These are phyloP conservation scores for Aspergillus alliaceus DNA, from an alignment of 2,329 filamentous ascomycete species.

Conservation along the genomic window DNA sequence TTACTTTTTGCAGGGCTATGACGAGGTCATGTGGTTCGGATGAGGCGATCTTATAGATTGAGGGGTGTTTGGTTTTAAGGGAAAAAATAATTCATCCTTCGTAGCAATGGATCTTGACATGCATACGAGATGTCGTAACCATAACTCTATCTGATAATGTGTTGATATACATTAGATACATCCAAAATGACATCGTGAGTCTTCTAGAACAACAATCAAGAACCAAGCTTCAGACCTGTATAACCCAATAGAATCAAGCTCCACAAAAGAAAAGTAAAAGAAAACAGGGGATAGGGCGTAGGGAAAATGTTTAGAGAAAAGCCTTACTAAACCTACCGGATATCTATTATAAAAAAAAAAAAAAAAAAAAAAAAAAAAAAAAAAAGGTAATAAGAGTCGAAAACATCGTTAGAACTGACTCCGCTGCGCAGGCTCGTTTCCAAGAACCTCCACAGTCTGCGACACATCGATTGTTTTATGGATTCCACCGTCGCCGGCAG, in stretches of 20 bases:
- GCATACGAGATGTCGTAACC: no score
- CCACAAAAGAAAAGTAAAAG: neutral
- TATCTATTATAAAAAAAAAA: neutral
- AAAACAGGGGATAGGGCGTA: neutral
- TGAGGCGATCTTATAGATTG: no score
- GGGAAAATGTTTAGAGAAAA: neutral
- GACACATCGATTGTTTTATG: constrained; percentile 25
- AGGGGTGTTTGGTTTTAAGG: no score
- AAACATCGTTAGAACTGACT: neutral
- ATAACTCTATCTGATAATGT: no score
- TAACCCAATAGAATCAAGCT: neutral
- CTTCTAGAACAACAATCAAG: neutral
- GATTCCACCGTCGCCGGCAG: constrained; percentile 9
- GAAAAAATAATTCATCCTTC: no score
- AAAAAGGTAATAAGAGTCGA: neutral
- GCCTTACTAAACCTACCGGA: neutral
- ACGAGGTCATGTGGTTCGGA: no score
- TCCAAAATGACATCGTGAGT: neutral
- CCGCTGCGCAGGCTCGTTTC: neutral
- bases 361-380: neutral
- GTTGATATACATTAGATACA: neutral
- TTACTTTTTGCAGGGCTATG: neutral
- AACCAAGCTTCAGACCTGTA: neutral
- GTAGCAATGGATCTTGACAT: no score
- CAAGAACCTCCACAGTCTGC: constrained; percentile 22